Base-by-base conservation (phyloP, 1,284 basidiomycete species). In the Heterobasidion annosum region DNA sequence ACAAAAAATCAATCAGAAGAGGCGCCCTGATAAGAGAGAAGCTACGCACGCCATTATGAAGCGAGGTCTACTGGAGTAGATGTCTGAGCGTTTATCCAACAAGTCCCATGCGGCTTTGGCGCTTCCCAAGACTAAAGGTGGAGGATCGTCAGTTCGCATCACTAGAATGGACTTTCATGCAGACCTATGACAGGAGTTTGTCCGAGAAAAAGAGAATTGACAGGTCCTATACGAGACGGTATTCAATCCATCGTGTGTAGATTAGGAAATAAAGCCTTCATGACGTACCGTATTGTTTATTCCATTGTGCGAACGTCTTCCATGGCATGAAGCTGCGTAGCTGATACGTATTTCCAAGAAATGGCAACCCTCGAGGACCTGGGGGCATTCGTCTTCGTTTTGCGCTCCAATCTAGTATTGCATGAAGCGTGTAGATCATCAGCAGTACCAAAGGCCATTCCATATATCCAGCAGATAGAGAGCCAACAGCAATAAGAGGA, bases 161-260 rank as follows among this genome's bases (percentile, higher is more conserved):
- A 25, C 25, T 25, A 25, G 25, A 4, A 25, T 25, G 25, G 5
- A 25, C 25, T 5, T 5, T 25, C 5, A 25, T 25, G 4, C 25
- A 25, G 48, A 71, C 73, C 67, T 18, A 79, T 73, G 2, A 77
- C 75, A 6, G 77, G 76, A 1, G 77, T 78, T 10, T 69, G 69
- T 2, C 78, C 78, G 34, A 82, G 65, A 58, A 78, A 76, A 5
- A 85, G 70, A 15, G 76, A 77, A 32, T 81, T 70, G 34, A 82
- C 74, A 1, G 81, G 73, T 1, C 78, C 80, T 68, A 65, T 10
- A 51, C 18, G 19, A 19, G 1, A 10, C 10, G 16, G 8, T 13
- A 40, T 7, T 13, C 34, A 1, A 13, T 48, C 8, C 18, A 18
- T 10, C 34, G 5, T 18, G 7, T 2, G 15, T 25, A 25, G 25